A percentile compares a stretch with the other conserved stretches of the same genome.
phyloP scores from a whole-genome alignment of 73 alveolate species.

The Paraurostyla sp. region DNA sequence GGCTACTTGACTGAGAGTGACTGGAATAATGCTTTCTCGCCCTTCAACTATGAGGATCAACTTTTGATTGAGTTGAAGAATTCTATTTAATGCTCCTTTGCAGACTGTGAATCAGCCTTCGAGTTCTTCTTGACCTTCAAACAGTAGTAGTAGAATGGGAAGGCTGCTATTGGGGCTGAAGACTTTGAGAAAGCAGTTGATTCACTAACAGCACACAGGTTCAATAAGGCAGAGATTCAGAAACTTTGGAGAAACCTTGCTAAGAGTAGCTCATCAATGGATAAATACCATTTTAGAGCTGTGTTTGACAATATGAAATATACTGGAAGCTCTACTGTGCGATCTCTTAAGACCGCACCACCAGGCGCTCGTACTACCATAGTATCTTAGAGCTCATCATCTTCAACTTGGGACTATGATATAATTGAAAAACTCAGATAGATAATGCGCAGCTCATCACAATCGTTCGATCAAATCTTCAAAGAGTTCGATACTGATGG shows the following conservation, averaged over 20 bases:
- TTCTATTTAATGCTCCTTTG: conserved; percentile 74
- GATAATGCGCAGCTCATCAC: conserved; percentile 67
- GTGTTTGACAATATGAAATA: conserved; percentile 40
- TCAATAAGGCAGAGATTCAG: conserved; percentile 69
- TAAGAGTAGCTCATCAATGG: conserved; percentile 51
- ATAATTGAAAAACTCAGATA: conserved; percentile 76
- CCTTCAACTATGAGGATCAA: conserved; percentile 76
- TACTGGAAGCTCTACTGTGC: conserved; percentile 65
- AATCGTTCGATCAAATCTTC: conserved; percentile 71
- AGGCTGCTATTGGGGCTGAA: conserved; percentile 51
- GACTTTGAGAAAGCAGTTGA: conserved; percentile 75
- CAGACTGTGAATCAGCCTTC: conserved; percentile 79
- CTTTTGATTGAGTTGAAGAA: conserved; percentile 81
- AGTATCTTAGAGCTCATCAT: conserved; percentile 17
- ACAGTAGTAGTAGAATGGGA: background rate
- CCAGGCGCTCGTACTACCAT: conserved; percentile 65
- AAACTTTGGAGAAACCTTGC: conserved; percentile 73
- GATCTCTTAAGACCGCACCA: conserved; percentile 29
- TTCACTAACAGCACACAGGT: conserved; percentile 77
- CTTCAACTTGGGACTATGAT: conserved; percentile 58
- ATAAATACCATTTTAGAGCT: conserved; percentile 49
- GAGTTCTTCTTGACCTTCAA: conserved; percentile 77
- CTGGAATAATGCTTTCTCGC: conserved; percentile 81
- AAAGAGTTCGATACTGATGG: conserved; percentile 81
- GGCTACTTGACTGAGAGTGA: conserved; percentile 85